phyloP scores from a whole-genome alignment of 176 grass and related monocot genomes.

The Carex kokanica region DNA sequence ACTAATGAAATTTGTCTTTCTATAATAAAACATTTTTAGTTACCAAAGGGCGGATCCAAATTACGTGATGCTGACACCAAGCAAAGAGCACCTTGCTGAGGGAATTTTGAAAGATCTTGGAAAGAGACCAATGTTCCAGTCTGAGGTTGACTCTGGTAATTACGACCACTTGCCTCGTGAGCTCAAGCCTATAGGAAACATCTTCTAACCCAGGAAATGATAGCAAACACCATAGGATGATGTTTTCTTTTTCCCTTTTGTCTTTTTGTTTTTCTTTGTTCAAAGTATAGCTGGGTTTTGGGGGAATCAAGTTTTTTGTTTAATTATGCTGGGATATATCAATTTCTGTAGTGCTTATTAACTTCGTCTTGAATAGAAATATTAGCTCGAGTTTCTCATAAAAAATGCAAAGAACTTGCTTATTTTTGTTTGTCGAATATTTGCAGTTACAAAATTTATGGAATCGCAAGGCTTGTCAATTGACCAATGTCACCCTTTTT shows the following conservation, averaged over 20 bases:
- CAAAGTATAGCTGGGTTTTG: background rate
- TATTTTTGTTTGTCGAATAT: background rate
- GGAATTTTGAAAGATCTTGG: slow-evolving; percentile 44
- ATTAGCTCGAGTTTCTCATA: background rate
- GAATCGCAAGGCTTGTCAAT: background rate
- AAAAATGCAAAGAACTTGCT: background rate
- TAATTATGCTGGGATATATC: background rate
- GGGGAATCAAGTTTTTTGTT: background rate
- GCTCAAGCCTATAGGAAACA: slow-evolving; percentile 64
- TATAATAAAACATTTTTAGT: slow-evolving; percentile 37
- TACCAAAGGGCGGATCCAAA: slow-evolving; percentile 87
- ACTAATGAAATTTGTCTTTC: background rate
- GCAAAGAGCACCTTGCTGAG: slow-evolving; percentile 75
- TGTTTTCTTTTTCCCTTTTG: background rate
- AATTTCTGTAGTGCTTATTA: background rate
- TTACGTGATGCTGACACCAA: slow-evolving; percentile 95
- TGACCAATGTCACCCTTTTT: no score
- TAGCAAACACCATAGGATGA: background rate
- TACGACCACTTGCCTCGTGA: slow-evolving; percentile 75
- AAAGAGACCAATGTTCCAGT: slow-evolving; percentile 75
- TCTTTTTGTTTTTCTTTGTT: background rate
- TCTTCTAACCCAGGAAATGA: slow-evolving; percentile 37
- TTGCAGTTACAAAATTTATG: background rate
- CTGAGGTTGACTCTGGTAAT: slow-evolving; percentile 69
- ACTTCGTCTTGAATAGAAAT: background rate